Percentiles rank a stretch among this genome's conserved stretches.
Conservation (phyloP, 805 yeast genomes). For the Pichia gijzeniarum region DNA sequence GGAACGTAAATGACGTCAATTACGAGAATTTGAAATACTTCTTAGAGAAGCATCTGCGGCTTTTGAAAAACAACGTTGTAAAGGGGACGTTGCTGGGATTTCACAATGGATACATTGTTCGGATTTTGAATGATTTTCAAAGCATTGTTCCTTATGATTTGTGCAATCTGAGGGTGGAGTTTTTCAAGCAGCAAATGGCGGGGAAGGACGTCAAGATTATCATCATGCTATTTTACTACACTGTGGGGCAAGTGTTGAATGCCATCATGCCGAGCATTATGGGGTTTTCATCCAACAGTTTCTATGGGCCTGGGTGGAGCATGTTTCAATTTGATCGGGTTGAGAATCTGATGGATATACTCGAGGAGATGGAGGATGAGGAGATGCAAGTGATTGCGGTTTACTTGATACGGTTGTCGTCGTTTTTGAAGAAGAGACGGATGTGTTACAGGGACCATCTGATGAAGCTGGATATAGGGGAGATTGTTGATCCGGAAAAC, state of each 20-base stretch:
- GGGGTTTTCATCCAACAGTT: conserved; percentile 9
- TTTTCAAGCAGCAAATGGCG: neutral
- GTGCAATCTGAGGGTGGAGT: conserved; percentile 1
- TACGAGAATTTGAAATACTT: conserved; percentile 12
- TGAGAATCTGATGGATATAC: neutral
- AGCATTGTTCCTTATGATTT: conserved; percentile 13
- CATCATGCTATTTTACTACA: conserved; percentile 3
- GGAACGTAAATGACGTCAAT: conserved; percentile 2
- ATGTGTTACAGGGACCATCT: neutral
- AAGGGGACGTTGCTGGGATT: conserved; percentile 6
- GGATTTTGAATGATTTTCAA: conserved; percentile 11
- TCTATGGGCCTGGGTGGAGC: conserved; percentile 6
- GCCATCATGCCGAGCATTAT: conserved; percentile 9
- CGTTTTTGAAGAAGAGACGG: conserved; percentile 7
- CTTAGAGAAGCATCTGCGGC: conserved; percentile 1
- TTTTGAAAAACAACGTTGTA: neutral
- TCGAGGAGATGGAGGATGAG: neutral
- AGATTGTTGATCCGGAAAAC: conserved; percentile 2
- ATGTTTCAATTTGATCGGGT: neutral
- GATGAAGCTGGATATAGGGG: neutral
- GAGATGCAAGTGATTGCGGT: conserved; percentile 5
- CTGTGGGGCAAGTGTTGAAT: conserved; percentile 2
- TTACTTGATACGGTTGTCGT: conserved; percentile 4
- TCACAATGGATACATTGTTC: conserved; percentile 10
- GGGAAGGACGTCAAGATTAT: conserved; percentile 4